Conservation (phyloP, 1,139 yeast species). For the Saccharomyces hybrid region DNA sequence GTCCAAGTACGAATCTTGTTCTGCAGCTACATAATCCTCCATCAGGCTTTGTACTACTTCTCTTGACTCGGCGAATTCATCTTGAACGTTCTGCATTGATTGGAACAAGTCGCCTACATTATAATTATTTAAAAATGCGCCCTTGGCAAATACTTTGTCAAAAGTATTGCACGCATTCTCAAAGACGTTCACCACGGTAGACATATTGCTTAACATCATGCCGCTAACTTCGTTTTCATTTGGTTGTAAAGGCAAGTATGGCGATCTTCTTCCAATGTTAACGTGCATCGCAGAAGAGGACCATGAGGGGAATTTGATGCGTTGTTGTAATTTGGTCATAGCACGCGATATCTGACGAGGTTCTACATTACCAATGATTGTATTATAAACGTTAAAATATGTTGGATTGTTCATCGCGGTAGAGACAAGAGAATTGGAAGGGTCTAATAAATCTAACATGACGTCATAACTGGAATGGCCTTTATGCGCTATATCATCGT, state of each 20-base stretch:
- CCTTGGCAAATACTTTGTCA: conserved; percentile 69
- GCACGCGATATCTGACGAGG: conserved; percentile 78
- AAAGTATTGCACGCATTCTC: conserved; percentile 66
- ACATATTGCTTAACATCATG: conserved; percentile 69
- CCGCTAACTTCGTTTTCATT: conserved; percentile 46
- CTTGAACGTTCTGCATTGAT: conserved; percentile 44
- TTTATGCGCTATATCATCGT: conserved; percentile 52
- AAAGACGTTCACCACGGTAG: conserved; percentile 61
- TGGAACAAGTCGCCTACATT: conserved; percentile 47
- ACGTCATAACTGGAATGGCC: conserved; percentile 80
- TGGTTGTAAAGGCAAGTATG: conserved; percentile 37
- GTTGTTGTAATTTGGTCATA: conserved; percentile 63
- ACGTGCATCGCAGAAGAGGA: conserved; percentile 74
- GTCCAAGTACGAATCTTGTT: conserved; percentile 43
- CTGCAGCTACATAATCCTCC: conserved; percentile 64
- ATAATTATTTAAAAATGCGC: conserved; percentile 82
- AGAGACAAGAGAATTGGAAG: conserved; percentile 65
- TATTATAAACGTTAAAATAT: conserved; percentile 67
- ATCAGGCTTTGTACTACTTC: conserved; percentile 63
- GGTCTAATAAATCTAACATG: conserved; percentile 72
- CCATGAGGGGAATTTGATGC: conserved; percentile 83
- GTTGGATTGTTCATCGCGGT: conserved; percentile 42
- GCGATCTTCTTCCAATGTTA: conserved; percentile 69
- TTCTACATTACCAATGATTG: conserved; percentile 67
- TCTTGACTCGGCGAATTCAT: conserved; percentile 72